These are phyloP conservation scores for Tolypocladium ovalisporum DNA, from an alignment of 2,329 filamentous ascomycete species.

Conservation along the genomic window DNA sequence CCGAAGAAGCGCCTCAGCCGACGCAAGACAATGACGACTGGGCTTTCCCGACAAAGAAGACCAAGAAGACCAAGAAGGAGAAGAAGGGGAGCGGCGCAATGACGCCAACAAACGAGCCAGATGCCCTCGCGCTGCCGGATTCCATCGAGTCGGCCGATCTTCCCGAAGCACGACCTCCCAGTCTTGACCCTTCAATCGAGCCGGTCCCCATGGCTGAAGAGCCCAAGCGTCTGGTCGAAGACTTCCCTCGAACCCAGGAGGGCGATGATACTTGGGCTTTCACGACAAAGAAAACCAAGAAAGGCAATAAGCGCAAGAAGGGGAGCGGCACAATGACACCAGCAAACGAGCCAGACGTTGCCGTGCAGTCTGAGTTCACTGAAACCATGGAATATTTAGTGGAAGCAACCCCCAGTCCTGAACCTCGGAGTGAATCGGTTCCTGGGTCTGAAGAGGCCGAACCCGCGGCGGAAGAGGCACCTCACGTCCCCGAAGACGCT, in stretches of 20 bases:
- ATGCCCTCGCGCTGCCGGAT: background rate
- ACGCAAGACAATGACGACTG: background rate
- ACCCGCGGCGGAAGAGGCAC: background rate
- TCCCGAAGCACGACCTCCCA: background rate
- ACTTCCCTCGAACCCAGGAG: background rate
- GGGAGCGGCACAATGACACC: background rate
- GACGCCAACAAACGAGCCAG: background rate
- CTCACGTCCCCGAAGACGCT: background rate
- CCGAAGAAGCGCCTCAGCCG: background rate
- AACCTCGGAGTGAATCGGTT: background rate
- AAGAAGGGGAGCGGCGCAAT: background rate
- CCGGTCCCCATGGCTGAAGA: background rate
- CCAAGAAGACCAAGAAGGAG: constrained; percentile 4
- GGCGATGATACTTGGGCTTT: background rate
- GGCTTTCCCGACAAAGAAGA: constrained; percentile 3
- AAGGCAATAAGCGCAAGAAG: constrained; percentile 2
- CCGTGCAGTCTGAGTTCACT: background rate
- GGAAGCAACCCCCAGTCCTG: background rate
- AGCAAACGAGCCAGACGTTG: background rate
- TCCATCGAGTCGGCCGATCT: background rate
- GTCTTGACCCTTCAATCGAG: background rate
- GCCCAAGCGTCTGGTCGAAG: background rate
- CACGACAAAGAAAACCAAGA: constrained; percentile 5
- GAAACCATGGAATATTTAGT: background rate
- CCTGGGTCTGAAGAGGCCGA: background rate